Base-by-base conservation (phyloP, 176 grass and related monocot species). In the Elymus sibiricus region DNA sequence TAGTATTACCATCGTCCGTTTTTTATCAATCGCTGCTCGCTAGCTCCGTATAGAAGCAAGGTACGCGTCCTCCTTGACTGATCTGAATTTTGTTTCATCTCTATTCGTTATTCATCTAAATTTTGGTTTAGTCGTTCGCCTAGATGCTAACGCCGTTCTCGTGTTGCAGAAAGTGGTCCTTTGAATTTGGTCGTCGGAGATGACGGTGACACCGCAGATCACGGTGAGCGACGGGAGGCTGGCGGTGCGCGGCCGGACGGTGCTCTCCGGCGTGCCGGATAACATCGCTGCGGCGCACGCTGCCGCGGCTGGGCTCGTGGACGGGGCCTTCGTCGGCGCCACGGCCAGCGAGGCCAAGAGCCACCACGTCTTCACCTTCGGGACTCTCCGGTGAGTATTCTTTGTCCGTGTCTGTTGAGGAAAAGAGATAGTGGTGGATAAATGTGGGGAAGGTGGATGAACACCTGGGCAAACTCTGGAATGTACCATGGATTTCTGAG, bases 341-440 rank as follows among this genome's bases (percentile, higher is more conserved):
- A 31, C 67, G 73, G 90, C 87, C 26, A 79, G 24, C 25, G 86
- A 91, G 72, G 42, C 86, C 77, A 93, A 94, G 82, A 95, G 90
- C 92, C 74, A 73, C 82, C 95, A 95, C 77, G 78, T 93, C 43
- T 91, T 97, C 85, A 88, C 92, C 55, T 55, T 97, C 49, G 95
- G 95, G 19, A 90, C 86, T 14, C 92, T 97, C 74, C 82, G 74
- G 94, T 97, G 69, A 83, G 79, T 27, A 31, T 9, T 63, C 9
- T 78, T 40, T 42, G 58, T 71, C 21, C n/a, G 7, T 47, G 32
- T 24, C 2, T 46, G 70, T 5, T 21, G 56, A 21, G 24, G 11
- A 27, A 16, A 44, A 44, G 38, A 1, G 70, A 73, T 26, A 26
- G 24, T 4, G 21, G 22, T 70, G 4, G 35, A 70, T 38, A 70